These are phyloP conservation scores for Trichoderma semiorbis DNA, from an alignment of 2,329 filamentous ascomycete genomes.

Conservation along the genomic window DNA sequence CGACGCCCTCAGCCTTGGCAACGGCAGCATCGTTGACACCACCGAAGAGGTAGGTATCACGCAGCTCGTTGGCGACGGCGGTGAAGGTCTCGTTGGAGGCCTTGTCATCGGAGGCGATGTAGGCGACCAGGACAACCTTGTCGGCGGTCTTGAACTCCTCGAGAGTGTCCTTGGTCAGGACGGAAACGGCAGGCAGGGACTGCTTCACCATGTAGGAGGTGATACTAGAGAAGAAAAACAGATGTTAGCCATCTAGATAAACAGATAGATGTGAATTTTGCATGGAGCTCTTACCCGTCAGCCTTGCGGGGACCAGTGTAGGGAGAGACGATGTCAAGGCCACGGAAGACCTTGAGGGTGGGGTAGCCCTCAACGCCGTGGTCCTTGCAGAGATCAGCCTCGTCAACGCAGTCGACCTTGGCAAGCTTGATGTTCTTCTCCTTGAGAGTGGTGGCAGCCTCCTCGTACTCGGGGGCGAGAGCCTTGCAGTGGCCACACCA, in stretches of 20 bases:
- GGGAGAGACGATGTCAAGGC: slow-evolving; percentile 69
- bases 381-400: slow-evolving; percentile 84
- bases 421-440: slow-evolving; percentile 81
- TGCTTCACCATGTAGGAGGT: slow-evolving; percentile 97
- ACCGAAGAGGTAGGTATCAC: slow-evolving; percentile 91
- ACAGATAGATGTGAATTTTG: not conserved
- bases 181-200: slow-evolving; percentile 85
- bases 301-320: slow-evolving; percentile 91
- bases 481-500: slow-evolving; percentile 99
- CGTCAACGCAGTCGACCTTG: slow-evolving; percentile 94
- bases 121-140: slow-evolving; percentile 92
- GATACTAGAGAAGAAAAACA: slow-evolving; percentile 44
- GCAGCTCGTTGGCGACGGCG: slow-evolving; percentile 67
- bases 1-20: slow-evolving; percentile 86
- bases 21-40: slow-evolving; percentile 77
- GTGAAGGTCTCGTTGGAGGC: slow-evolving; percentile 81
- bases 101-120: slow-evolving; percentile 78
- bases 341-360: slow-evolving; percentile 98
- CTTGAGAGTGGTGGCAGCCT: slow-evolving; percentile 78
- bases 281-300: slow-evolving; percentile 56
- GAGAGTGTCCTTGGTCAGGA: slow-evolving; percentile 74
- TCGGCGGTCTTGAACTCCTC: slow-evolving; percentile 97
- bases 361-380: slow-evolving; percentile 96
- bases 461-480: slow-evolving; percentile 87
- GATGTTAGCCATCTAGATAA: slow-evolving; percentile 22